Evolutionary conservation across 2,329 filamentous ascomycete genomes (phyloP).

Genomic region (Exophiala oligosperma): DNA sequence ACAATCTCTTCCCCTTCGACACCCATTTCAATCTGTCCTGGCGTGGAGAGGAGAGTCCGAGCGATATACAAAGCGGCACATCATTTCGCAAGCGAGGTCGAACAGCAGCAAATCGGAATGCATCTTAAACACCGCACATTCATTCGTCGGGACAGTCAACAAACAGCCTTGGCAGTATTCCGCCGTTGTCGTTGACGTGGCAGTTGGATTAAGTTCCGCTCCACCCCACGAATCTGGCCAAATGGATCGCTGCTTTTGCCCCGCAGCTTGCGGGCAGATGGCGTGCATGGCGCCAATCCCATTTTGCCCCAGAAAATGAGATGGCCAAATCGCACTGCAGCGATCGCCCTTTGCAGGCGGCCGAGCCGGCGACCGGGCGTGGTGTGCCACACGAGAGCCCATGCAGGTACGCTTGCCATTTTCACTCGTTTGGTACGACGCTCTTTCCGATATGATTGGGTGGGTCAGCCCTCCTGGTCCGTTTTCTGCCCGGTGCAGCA

Average conservation of each 20-base stretch:
- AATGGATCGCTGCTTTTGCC: constrained; percentile 35
- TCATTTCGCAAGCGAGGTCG: constrained; percentile 22
- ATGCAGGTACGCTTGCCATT: constrained; percentile 23
- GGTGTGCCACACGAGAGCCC: constrained; percentile 19
- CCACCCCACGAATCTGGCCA: constrained; percentile 33
- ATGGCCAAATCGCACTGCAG: constrained; percentile 27
- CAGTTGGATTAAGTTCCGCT: constrained; percentile 32
- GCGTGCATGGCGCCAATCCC: constrained; percentile 27
- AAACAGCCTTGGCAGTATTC: constrained; percentile 25
- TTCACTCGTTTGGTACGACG: constrained; percentile 23
- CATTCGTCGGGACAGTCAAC: constrained; percentile 24
- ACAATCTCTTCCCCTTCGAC: constrained; percentile 23
- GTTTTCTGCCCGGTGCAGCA: constrained; percentile 6
- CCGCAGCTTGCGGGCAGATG: constrained; percentile 25
- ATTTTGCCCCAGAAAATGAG: constrained; percentile 22
- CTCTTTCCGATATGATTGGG: constrained; percentile 17
- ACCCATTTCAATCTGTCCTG: constrained; percentile 9
- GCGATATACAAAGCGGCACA: constrained; percentile 6
- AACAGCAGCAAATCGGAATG: constrained; percentile 26
- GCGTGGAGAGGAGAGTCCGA: not conserved
- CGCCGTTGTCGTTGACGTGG: constrained; percentile 25
- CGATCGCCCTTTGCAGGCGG: constrained; percentile 30
- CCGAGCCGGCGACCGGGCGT: constrained; percentile 12
- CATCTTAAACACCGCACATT: constrained; percentile 15
- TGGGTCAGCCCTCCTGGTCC: constrained; percentile 5